These are phyloP conservation scores for Leptographium procerum DNA, from an alignment of 2,329 filamentous ascomycete genomes.

Conservation along the genomic window DNA sequence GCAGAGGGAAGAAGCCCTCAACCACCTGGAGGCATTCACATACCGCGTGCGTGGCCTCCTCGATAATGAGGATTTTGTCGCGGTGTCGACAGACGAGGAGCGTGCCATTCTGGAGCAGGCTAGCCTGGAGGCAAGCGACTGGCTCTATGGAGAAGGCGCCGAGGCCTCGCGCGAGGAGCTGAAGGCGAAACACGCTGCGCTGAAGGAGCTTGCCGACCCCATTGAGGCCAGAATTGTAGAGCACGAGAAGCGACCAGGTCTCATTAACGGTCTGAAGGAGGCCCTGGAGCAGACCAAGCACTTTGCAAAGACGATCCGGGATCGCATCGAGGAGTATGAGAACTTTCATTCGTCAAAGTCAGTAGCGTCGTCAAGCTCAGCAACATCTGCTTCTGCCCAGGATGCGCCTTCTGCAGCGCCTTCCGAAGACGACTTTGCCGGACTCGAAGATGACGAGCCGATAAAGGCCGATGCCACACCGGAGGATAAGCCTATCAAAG, in stretches of 20 bases:
- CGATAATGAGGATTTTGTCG: constrained; percentile 62
- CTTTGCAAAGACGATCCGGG: constrained; percentile 59
- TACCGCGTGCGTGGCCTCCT: constrained; percentile 80
- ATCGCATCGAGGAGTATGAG: constrained; percentile 59
- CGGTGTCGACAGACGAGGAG: constrained; percentile 57
- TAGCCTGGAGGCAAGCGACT: constrained; percentile 63
- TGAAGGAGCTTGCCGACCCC: constrained; percentile 68
- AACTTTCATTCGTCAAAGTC: constrained; percentile 43
- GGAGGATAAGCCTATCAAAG: constrained; percentile 18
- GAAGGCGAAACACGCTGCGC: constrained; percentile 61
- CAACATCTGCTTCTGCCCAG: constrained; percentile 25
- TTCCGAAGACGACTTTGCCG: constrained; percentile 50
- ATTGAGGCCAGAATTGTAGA: constrained; percentile 68
- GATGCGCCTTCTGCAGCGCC: constrained; percentile 28
- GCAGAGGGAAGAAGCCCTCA: constrained; percentile 74
- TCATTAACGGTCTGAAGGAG: constrained; percentile 55
- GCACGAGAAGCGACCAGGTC: constrained; percentile 55
- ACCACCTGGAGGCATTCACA: constrained; percentile 86
- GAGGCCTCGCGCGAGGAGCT: constrained; percentile 66
- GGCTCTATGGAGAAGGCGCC: constrained; percentile 79
- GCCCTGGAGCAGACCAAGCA: constrained; percentile 59
- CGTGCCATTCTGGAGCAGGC: constrained; percentile 56
- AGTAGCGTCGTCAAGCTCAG: constrained; percentile 33
- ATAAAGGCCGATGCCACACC: constrained; percentile 22
- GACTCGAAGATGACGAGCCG: constrained; percentile 61